Conservation (phyloP, 1,284 basidiomycete genomes). For the Tranzscheliella williamsii region DNA sequence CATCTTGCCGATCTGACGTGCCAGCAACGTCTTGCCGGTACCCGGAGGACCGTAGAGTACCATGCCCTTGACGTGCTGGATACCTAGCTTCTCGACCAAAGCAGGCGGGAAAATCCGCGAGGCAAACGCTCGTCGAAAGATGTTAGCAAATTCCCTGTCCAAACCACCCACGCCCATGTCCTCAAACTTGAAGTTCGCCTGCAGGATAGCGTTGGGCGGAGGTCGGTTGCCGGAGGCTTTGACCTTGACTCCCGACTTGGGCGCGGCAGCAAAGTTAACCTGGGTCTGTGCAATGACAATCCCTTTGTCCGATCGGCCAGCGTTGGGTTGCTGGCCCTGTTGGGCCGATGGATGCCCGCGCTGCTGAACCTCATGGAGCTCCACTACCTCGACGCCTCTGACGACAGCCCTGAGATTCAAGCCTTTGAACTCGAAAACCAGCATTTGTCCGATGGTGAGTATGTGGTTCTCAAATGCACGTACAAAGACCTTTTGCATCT, state of each 20-base stretch:
- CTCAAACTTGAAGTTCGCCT: constrained; percentile 99
- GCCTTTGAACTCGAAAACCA: constrained; percentile 90
- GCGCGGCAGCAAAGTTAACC: constrained; percentile 82
- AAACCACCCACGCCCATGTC: constrained; percentile 99
- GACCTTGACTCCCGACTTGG: constrained; percentile 79
- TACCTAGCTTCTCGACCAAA: constrained; percentile 95
- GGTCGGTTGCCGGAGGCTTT: constrained; percentile 92
- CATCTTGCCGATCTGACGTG: constrained; percentile 99
- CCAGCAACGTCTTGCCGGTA: constrained; percentile 98
- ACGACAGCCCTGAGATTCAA: constrained; percentile 78
- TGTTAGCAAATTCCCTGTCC: constrained; percentile 90
- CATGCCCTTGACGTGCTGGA: constrained; percentile 97
- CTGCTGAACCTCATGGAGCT: constrained; percentile 60
- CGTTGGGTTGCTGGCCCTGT: constrained; percentile 23
- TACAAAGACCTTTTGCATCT: constrained; percentile 77
- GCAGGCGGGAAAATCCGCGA: constrained; percentile 96
- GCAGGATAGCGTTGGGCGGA: constrained; percentile 90
- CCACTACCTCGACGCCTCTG: constrained; percentile 71
- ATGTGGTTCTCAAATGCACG: constrained; percentile 71
- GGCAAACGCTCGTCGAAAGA: constrained; percentile 98
- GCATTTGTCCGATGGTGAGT: constrained; percentile 69
- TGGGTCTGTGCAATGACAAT: constrained; percentile 89
- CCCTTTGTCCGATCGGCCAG: constrained; percentile 63
- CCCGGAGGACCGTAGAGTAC: constrained; percentile 94
- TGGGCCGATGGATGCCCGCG: constrained; percentile 4